Evolutionary conservation across 2,329 filamentous ascomycete species (phyloP), one percentile per base, ranked within the genome.

Genomic region (Daldinia eschscholtzii): DNA sequence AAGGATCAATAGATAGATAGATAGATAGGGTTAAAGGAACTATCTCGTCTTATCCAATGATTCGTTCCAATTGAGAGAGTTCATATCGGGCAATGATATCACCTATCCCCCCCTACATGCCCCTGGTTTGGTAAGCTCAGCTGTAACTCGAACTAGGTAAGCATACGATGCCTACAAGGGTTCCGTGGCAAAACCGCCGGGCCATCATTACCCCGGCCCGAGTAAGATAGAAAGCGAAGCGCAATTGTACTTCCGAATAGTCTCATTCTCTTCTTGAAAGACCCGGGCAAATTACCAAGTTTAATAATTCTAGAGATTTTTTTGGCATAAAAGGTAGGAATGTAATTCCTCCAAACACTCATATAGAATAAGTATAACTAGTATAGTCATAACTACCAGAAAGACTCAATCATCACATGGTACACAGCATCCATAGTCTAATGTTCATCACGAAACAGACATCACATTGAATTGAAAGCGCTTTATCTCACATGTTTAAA

Each of bases 381-480:
- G 30, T 35, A 23, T 57, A 39, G 20, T 13, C 33, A 13, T 12
- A 35, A 50, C 15, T 7, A 30, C 13, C 33, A 35, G 33, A 10
- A 35, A 35, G 7, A 35, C 33, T 35, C 48, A 30, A 15, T 4
- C 18, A 15, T 53, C 48, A 52, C 23, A 50, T 50, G 3, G 15
- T 9, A 15, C 12, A 37, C 9, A 20, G 13, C 50, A 35, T 37
- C 10, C 50, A 55, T 35, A 37, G 2, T 18, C 30, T 28, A 30
- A 20, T 35, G 33, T 30, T 57, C 46, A 46, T 64, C 59, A 66
- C 63, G 59, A 66, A 66, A 30, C 59, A 64, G 41, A 57, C 58
- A 52, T 60, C 42, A 56, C 44, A 61, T 64, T 57, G 44, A 28
- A 41, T 35, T 59, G 20, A 56, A 61, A 61, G 57, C 13, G 41